Evolutionary conservation across 2,329 filamentous ascomycete genomes (phyloP).

Genomic region (Calonectria fujianensis): DNA sequence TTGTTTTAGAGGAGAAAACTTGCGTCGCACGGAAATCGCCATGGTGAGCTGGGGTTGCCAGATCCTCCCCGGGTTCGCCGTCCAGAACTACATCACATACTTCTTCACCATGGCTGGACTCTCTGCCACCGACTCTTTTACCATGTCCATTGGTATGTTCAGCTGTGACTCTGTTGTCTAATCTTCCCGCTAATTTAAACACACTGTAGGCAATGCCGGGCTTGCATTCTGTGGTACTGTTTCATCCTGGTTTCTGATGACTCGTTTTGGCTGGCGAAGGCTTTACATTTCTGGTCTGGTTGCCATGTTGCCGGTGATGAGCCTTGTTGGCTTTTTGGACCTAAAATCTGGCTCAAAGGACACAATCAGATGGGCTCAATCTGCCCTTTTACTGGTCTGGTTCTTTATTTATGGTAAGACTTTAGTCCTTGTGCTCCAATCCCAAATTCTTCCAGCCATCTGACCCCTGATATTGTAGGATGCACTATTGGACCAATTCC

Average conservation of each 20-base stretch:
- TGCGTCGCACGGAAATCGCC: constrained; percentile 65
- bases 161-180: constrained; percentile 3
- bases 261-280: constrained; percentile 35
- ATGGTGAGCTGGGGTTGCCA: constrained; percentile 61
- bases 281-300: constrained; percentile 62
- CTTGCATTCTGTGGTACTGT: constrained; percentile 64
- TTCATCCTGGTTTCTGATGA: constrained; percentile 60
- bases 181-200: neutral
- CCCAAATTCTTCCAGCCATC: neutral
- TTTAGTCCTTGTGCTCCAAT: neutral
- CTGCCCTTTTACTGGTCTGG: constrained; percentile 35
- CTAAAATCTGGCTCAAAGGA: constrained; percentile 25
- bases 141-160: constrained; percentile 58
- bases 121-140: constrained; percentile 58
- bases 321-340: constrained; percentile 59
- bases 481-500: constrained; percentile 25
- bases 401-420: constrained; percentile 38
- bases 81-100: constrained; percentile 63
- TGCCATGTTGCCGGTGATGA: constrained; percentile 57
- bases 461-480: neutral
- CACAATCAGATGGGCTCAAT: constrained; percentile 29
- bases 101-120: constrained; percentile 66
- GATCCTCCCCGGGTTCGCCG: constrained; percentile 59
- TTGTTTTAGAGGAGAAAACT: constrained; percentile 67
- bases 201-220: constrained; percentile 54